Conservation (phyloP, 306 rosid genomes). For the Trifolium fragiferum region DNA sequence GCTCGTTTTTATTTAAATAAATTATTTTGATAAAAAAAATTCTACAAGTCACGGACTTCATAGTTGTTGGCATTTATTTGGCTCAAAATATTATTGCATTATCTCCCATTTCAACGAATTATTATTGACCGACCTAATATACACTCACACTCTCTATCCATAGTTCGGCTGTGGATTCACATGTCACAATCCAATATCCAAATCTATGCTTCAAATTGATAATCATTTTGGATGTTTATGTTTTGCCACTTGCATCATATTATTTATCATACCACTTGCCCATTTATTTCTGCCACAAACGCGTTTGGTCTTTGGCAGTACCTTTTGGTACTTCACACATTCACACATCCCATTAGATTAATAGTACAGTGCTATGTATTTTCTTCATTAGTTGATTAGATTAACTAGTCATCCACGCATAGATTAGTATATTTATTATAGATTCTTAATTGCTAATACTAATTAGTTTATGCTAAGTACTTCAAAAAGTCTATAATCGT, state of each 20-base stretch:
- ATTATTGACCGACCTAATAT: too few species aligned
- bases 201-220: background rate
- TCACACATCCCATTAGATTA: background rate
- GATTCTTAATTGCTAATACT: background rate
- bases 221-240: constrained; percentile 5
- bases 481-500: background rate
- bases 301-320: background rate
- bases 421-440: background rate
- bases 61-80: too few species aligned
- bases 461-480: background rate
- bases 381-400: background rate
- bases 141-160: background rate
- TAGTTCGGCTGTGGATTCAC: background rate
- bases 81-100: too few species aligned
- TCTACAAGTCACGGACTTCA: too few species aligned
- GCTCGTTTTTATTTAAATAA: too few species aligned
- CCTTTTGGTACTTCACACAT: background rate
- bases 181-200: background rate
- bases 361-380: too few species aligned
- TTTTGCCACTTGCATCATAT: constrained; percentile 18
- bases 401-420: background rate
- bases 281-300: constrained; percentile 18
- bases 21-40: too few species aligned
- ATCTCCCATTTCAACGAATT: too few species aligned
- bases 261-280: background rate